Conservation (phyloP, 805 yeast species). For the Candida methanosorbosa region DNA sequence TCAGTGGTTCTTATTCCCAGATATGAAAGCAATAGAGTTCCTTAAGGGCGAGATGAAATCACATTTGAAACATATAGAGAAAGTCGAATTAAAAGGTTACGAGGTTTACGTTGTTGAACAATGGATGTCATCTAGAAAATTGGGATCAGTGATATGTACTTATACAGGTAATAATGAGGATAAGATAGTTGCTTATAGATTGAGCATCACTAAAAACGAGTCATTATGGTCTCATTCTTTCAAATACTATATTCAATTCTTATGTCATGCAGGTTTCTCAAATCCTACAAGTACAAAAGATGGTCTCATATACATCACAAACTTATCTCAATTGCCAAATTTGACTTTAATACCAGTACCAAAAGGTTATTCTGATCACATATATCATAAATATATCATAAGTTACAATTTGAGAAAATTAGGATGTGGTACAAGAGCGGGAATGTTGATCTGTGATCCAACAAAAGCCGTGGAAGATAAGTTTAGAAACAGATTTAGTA, state of each 20-base stretch:
- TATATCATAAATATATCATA: conserved; percentile 53
- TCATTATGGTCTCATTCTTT: conserved; percentile 43
- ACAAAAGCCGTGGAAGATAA: conserved; percentile 75
- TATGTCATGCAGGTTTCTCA: conserved; percentile 51
- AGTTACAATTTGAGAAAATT: conserved; percentile 71
- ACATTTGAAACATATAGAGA: conserved; percentile 26
- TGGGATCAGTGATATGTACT: conserved; percentile 63
- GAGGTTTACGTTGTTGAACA: conserved; percentile 92
- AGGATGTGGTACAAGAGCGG: conserved; percentile 81
- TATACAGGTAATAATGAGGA: conserved; percentile 81
- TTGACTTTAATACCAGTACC: conserved; percentile 65
- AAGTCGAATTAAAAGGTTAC: conserved; percentile 55
- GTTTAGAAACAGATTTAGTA: conserved; percentile 65
- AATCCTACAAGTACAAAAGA: conserved; percentile 54
- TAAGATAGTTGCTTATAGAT: conserved; percentile 45
- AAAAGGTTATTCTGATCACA: conserved; percentile 41
- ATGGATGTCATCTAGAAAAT: conserved; percentile 73
- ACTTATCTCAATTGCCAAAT: conserved; percentile 70
- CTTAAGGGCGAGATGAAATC: conserved; percentile 30
- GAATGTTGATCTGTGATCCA: conserved; percentile 60
- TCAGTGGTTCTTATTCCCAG: conserved; percentile 37
- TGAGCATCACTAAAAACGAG: conserved; percentile 43
- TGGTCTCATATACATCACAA: conserved; percentile 70
- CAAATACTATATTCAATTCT: conserved; percentile 54
- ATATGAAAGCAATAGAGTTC: conserved; percentile 42